phyloP scores from a whole-genome alignment of 2,329 filamentous ascomycete genomes.

The Pseudogymnoascus sp. region DNA sequence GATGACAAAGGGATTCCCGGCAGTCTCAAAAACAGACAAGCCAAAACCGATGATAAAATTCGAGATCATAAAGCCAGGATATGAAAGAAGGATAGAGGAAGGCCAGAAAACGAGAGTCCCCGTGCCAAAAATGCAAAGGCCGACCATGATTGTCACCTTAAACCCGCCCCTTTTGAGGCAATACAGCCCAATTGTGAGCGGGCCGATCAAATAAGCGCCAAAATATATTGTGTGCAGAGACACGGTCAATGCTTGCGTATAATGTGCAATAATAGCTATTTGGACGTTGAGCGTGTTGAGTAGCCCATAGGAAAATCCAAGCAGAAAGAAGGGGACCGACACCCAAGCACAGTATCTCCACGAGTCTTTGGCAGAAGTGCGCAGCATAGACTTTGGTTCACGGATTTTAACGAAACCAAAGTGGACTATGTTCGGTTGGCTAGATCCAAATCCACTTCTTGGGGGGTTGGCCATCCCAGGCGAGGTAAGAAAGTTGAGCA shows the following conservation, averaged over 20 bases:
- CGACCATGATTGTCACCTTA: constrained; percentile 67
- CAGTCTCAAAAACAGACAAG: constrained; percentile 67
- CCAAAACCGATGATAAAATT: constrained; percentile 70
- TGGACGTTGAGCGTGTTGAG: constrained; percentile 72
- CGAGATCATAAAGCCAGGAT: constrained; percentile 69
- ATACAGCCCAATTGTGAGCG: constrained; percentile 58
- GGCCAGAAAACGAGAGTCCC: constrained; percentile 80
- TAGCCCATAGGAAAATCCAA: constrained; percentile 82
- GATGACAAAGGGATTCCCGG: constrained; percentile 64
- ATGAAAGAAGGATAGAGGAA: constrained; percentile 63
- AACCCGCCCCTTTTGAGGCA: constrained; percentile 64
- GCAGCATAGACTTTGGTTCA: constrained; percentile 59
- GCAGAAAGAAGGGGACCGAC: constrained; percentile 71
- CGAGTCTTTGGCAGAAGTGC: constrained; percentile 54
- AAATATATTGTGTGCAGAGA: constrained; percentile 67
- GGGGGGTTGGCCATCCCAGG: constrained; percentile 15
- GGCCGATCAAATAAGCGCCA: constrained; percentile 60
- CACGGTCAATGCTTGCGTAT: constrained; percentile 52
- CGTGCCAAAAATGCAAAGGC: constrained; percentile 63
- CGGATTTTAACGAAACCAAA: constrained; percentile 69
- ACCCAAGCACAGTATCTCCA: constrained; percentile 65
- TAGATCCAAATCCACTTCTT: not conserved
- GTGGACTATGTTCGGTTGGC: constrained; percentile 40
- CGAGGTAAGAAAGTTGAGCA: constrained; percentile 25
- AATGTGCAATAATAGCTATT: constrained; percentile 52